phyloP scores from a whole-genome alignment of 768 basidiomycete genomes.

The Postia placenta region DNA sequence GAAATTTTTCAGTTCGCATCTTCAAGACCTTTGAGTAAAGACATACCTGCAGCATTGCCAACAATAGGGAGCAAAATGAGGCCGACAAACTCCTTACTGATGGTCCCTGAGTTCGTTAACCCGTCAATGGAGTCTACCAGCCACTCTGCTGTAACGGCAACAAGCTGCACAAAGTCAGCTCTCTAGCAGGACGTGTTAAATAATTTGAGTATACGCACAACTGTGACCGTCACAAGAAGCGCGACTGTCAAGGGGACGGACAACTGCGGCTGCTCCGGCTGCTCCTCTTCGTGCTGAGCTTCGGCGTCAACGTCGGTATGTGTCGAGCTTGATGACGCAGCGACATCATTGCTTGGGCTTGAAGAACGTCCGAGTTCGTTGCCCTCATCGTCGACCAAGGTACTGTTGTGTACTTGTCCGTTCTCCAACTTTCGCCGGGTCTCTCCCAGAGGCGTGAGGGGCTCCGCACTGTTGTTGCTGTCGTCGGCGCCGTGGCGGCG shows the following conservation, averaged over 20 bases:
- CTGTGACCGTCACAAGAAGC: conserved; percentile 33
- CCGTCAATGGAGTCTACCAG: conserved; percentile 82
- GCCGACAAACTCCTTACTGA: conserved; percentile 81
- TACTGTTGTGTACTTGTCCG: too few species aligned
- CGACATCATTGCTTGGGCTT: neutral
- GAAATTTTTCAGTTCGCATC: conserved; percentile 2
- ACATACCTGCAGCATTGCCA: conserved; percentile 72
- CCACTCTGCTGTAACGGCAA: conserved; percentile 50
- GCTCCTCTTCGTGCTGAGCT: conserved; percentile 9
- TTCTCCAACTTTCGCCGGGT: neutral
- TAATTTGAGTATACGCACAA: conserved; percentile 22
- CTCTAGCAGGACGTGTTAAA: neutral
- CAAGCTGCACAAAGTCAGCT: conserved; percentile 23
- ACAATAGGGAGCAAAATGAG: conserved; percentile 88
- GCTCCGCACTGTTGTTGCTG: conserved; percentile 7
- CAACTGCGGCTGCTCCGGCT: conserved; percentile 29
- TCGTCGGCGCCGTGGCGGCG: neutral
- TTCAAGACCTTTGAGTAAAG: too few species aligned
- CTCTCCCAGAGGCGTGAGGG: conserved; percentile 1
- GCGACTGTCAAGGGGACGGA: conserved; percentile 27
- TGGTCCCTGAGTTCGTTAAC: conserved; percentile 46
- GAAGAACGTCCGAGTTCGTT: too few species aligned
- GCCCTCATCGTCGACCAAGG: too few species aligned
- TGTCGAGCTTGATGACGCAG: neutral
- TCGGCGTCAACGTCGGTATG: conserved; percentile 8